Conservation (phyloP, 1,139 yeast species). For the Taphrina confusa region DNA sequence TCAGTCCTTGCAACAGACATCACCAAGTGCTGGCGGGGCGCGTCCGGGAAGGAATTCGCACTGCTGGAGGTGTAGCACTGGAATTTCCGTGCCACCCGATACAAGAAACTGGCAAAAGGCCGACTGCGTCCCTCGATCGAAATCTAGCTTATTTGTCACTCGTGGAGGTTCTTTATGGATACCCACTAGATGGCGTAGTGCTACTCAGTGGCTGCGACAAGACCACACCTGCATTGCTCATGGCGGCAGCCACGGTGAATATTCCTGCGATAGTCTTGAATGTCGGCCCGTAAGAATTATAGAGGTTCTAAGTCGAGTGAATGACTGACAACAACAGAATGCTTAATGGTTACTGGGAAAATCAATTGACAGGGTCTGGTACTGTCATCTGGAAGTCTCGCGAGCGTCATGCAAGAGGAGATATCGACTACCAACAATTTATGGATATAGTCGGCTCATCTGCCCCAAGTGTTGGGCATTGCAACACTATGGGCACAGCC, state of each 20-base stretch:
- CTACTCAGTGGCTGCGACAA: constrained; percentile 49
- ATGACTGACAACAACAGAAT: too few relatives aligned
- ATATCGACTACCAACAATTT: constrained; percentile 39
- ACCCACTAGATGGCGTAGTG: constrained; percentile 44
- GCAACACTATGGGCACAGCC: constrained; percentile 43
- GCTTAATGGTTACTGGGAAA: constrained; percentile 44
- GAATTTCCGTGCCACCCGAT: constrained; percentile 44
- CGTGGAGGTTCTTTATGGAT: constrained; percentile 43
- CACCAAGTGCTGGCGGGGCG: constrained; percentile 43
- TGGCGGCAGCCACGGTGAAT: constrained; percentile 48
- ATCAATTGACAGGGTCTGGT: constrained; percentile 43
- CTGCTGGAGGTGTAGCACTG: constrained; percentile 43
- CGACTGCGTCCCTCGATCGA: constrained; percentile 43
- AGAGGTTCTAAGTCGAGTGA: too few relatives aligned
- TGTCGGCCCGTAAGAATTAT: constrained; percentile 44
- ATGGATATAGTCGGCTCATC: constrained; percentile 40
- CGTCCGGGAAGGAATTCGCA: constrained; percentile 43
- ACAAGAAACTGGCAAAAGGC: constrained; percentile 44
- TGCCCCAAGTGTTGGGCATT: constrained; percentile 42
- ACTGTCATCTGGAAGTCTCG: constrained; percentile 43
- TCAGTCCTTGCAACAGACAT: constrained; percentile 43
- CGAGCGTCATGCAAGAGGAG: constrained; percentile 40
- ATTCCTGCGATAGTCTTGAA: constrained; percentile 47
- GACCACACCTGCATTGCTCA: constrained; percentile 48
- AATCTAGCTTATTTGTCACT: constrained; percentile 43